Conservation (phyloP, 2,329 filamentous ascomycete species). For the Whalleya microplaca region DNA sequence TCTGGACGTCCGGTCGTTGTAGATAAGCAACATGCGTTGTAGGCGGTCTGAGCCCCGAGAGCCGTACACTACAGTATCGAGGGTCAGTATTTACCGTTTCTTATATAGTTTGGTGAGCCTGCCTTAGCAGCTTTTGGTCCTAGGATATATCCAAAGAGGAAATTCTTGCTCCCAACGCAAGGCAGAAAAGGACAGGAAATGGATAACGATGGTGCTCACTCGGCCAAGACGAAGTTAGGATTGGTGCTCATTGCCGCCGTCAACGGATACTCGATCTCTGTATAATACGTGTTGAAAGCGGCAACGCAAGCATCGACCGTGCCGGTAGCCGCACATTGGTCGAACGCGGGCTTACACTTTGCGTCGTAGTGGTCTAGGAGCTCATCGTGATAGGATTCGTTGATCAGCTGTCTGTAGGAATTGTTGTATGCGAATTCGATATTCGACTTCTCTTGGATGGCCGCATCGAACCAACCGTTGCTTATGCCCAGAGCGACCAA, state of each 20-base stretch:
- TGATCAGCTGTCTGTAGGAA: constrained; percentile 46
- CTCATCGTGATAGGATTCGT: constrained; percentile 33
- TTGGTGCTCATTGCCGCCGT: constrained; percentile 37
- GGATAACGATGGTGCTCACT: too few relatives aligned
- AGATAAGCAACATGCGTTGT: constrained; percentile 29
- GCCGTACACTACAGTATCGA: too few relatives aligned
- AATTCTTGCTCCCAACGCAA: too few relatives aligned
- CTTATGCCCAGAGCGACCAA: constrained; percentile 40
- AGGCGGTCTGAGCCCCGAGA: constrained; percentile 29
- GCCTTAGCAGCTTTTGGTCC: too few relatives aligned
- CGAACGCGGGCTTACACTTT: constrained; percentile 42
- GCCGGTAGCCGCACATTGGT: constrained; percentile 41
- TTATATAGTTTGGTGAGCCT: too few relatives aligned
- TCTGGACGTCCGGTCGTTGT: constrained; percentile 26
- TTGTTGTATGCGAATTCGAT: constrained; percentile 39
- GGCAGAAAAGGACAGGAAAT: too few relatives aligned
- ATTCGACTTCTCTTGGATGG: constrained; percentile 32
- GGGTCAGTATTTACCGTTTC: too few relatives aligned
- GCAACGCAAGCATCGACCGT: constrained; percentile 37
- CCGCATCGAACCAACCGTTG: constrained; percentile 34
- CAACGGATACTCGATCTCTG: constrained; percentile 40
- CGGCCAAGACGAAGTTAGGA: constrained; percentile 33
- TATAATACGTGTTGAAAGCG: constrained; percentile 41
- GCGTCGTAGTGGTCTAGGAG: constrained; percentile 40
- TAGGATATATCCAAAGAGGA: too few relatives aligned